Percentiles rank a stretch among this genome's conserved stretches.
Evolutionary conservation across 225 moss, liverwort and hornwort species (phyloP).

Genomic region (Antitrichia curtipendula): DNA sequence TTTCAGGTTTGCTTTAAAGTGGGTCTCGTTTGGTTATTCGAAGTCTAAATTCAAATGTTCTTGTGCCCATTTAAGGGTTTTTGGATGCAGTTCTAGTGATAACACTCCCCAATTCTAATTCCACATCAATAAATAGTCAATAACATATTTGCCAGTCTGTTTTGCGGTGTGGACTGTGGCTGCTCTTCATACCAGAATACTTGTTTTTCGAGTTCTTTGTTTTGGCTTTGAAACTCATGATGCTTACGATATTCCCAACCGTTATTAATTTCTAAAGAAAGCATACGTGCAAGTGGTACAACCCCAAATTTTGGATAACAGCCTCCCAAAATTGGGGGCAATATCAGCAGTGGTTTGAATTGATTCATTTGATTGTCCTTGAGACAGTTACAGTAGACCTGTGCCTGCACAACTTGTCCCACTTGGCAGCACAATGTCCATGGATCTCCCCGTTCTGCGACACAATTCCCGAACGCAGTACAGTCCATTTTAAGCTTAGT

Average conservation of each 20-base stretch:
- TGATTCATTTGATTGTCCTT: neutral
- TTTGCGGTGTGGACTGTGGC: neutral
- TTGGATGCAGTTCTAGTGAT: neutral
- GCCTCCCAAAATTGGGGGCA: neutral
- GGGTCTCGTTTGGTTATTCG: neutral
- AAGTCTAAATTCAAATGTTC: neutral
- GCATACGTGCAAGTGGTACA: neutral
- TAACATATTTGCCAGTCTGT: neutral
- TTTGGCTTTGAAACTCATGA: neutral
- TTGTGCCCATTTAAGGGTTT: neutral
- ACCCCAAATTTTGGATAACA: neutral
- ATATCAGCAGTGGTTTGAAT: neutral
- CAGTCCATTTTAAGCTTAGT: neutral
- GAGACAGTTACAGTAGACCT: neutral
- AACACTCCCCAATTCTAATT: neutral
- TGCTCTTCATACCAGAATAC: too few relatives aligned
- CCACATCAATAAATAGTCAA: neutral
- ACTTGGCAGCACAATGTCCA: neutral
- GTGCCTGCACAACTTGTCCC: neutral
- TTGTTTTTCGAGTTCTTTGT: neutral
- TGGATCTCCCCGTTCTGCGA: neutral
- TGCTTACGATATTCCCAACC: neutral
- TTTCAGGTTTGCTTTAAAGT: neutral
- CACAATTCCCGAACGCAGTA: neutral
- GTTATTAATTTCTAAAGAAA: neutral